Evolutionary conservation across 768 basidiomycete species (phyloP).

Genomic region (Suillus cothurnatus): DNA sequence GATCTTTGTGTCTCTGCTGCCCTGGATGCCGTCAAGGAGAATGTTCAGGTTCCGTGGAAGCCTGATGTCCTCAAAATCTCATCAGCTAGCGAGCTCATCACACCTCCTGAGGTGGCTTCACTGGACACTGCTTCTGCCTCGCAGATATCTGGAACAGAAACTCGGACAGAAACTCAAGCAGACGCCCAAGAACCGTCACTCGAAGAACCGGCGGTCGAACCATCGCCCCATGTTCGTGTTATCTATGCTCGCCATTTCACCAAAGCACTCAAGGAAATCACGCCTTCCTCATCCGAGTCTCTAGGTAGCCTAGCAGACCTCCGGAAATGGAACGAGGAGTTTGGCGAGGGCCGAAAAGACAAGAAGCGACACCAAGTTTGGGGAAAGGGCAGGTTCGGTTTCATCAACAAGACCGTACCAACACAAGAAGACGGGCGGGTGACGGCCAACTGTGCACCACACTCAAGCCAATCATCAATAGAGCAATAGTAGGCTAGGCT

Average conservation of each 20-base stretch:
- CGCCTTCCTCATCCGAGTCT: slow-evolving; percentile 84
- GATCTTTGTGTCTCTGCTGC: slow-evolving; percentile 94
- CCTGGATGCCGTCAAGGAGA: slow-evolving; percentile 88
- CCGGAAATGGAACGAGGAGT: slow-evolving; percentile 91
- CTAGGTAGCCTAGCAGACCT: slow-evolving; percentile 74
- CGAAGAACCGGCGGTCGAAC: neutral
- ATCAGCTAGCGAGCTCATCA: neutral
- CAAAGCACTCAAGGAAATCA: slow-evolving; percentile 87
- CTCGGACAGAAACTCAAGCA: slow-evolving; percentile 1
- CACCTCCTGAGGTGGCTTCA: slow-evolving; percentile 9
- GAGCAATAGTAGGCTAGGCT: slow-evolving; percentile 21
- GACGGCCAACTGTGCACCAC: slow-evolving; percentile 14
- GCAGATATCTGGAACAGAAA: slow-evolving; percentile 6
- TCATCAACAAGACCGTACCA: slow-evolving; percentile 50
- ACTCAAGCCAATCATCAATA: slow-evolving; percentile 20
- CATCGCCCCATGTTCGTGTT: slow-evolving; percentile 34
- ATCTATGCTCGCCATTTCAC: slow-evolving; percentile 69
- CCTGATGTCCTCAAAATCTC: slow-evolving; percentile 15
- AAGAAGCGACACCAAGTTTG: slow-evolving; percentile 73
- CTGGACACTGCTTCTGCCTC: slow-evolving; percentile 9
- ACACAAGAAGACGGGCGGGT: slow-evolving; percentile 50
- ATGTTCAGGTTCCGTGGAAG: slow-evolving; percentile 78
- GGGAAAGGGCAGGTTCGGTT: slow-evolving; percentile 90
- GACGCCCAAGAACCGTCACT: slow-evolving; percentile 13
- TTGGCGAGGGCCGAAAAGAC: slow-evolving; percentile 80